Evolutionary conservation across 371 early-diverging fungal genomes (phyloP).

Genomic region (Caulochytrium protostelioides): DNA sequence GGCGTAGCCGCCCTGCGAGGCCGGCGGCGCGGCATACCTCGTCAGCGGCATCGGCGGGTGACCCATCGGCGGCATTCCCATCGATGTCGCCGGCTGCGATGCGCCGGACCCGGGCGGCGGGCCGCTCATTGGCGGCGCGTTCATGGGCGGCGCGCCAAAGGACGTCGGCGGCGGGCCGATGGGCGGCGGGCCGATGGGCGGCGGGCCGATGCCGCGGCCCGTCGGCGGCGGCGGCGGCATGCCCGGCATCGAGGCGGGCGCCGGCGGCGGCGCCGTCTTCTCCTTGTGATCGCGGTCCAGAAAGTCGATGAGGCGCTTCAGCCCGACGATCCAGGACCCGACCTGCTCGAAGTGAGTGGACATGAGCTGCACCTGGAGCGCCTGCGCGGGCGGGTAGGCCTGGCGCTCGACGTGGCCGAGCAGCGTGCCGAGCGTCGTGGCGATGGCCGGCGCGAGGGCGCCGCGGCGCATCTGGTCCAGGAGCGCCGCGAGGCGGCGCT

Average conservation of each 20-base stretch:
- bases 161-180: not conserved
- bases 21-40: not conserved
- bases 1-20: not conserved
- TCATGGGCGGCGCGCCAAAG: not conserved
- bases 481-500: conserved; percentile 39
- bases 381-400: conserved; percentile 12
- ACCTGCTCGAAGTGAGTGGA: conserved; percentile 35
- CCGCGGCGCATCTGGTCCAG: conserved; percentile 57
- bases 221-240: not conserved
- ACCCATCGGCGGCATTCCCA: too few species aligned
- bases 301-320: conserved; percentile 37
- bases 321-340: conserved; percentile 40
- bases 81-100: too few species aligned
- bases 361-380: conserved; percentile 37
- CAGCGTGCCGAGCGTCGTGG: conserved; percentile 32
- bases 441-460: conserved; percentile 29
- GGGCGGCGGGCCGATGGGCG: not conserved
- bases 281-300: conserved; percentile 13
- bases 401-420: conserved; percentile 31
- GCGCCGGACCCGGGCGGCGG: too few species aligned
- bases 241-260: not conserved
- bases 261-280: too few species aligned
- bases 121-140: not conserved
- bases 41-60: too few species aligned
- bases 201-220: too few species aligned